Conservation (phyloP, 2,329 filamentous ascomycete species). For the Penicillium janthinellum region DNA sequence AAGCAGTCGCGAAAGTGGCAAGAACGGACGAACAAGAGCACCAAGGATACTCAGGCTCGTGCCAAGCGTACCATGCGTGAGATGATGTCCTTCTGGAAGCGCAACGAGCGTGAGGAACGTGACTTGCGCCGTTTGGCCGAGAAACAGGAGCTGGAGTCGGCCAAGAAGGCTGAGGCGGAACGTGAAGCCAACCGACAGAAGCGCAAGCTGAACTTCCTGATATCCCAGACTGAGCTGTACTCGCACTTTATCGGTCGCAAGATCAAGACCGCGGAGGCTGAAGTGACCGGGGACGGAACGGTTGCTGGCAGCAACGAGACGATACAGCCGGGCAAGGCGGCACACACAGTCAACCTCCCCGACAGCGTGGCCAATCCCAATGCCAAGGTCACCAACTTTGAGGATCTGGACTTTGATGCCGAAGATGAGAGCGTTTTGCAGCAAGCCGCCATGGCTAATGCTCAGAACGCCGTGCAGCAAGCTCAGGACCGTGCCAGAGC, state of each 20-base stretch:
- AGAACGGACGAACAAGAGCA: slow-evolving; percentile 95
- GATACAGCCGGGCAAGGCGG: slow-evolving; percentile 35
- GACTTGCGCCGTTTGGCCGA: slow-evolving; percentile 93
- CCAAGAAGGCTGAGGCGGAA: slow-evolving; percentile 94
- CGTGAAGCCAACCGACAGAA: slow-evolving; percentile 97
- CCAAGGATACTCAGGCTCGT: slow-evolving; percentile 93
- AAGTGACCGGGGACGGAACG: slow-evolving; percentile 83
- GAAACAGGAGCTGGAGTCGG: slow-evolving; percentile 93
- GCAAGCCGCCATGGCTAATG: slow-evolving; percentile 89
- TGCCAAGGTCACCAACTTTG: slow-evolving; percentile 85
- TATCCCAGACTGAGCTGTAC: slow-evolving; percentile 97
- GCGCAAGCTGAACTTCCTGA: slow-evolving; percentile 98
- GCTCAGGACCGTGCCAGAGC: slow-evolving; percentile 89
- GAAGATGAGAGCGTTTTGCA: slow-evolving; percentile 83
- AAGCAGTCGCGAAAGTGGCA: slow-evolving; percentile 99
- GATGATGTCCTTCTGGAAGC: slow-evolving; percentile 99
- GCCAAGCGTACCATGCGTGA: slow-evolving; percentile 98
- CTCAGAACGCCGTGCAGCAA: slow-evolving; percentile 91
- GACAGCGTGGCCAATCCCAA: slow-evolving; percentile 54
- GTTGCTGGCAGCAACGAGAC: slow-evolving; percentile 58
- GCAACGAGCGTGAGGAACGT: slow-evolving; percentile 95
- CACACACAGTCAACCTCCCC: slow-evolving; percentile 51
- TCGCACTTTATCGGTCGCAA: slow-evolving; percentile 99
- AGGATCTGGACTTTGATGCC: slow-evolving; percentile 92
- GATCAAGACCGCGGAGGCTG: slow-evolving; percentile 95